A percentile compares a stretch with the other conserved stretches of the same genome.
Evolutionary conservation across 345 rosid species (phyloP).

Genomic region (Euphorbia peplus): DNA sequence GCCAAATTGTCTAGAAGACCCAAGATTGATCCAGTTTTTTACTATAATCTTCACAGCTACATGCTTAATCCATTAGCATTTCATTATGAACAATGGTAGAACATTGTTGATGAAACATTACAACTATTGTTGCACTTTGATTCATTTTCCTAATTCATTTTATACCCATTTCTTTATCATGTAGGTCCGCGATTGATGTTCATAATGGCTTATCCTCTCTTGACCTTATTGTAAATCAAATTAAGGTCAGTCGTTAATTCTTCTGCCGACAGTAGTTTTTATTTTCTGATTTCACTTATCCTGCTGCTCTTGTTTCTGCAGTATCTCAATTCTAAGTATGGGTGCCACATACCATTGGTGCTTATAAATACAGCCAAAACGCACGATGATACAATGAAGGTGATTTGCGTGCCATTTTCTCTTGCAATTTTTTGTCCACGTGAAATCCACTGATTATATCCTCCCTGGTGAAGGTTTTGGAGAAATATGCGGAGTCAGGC

Average conservation of each 20-base stretch:
- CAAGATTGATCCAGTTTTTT: too few species aligned
- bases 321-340: slow-evolving; percentile 52
- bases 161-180: background rate
- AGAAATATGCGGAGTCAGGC: slow-evolving; percentile 37
- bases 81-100: background rate
- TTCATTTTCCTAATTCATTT: slow-evolving; percentile 1
- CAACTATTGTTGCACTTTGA: background rate
- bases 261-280: background rate
- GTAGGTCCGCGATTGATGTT: slow-evolving; percentile 49
- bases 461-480: slow-evolving; percentile 40
- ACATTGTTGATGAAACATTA: background rate
- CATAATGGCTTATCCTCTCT: slow-evolving; percentile 40
- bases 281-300: slow-evolving; percentile 5
- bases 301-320: slow-evolving; percentile 24
- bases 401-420: slow-evolving; percentile 21
- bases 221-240: slow-evolving; percentile 42
- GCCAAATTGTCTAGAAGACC: too few species aligned
- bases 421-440: slow-evolving; percentile 11
- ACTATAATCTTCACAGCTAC: too few species aligned
- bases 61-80: background rate
- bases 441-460: slow-evolving; percentile 20
- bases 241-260: slow-evolving; percentile 35
- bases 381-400: slow-evolving; percentile 39
- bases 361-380: slow-evolving; percentile 38
- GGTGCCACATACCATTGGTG: slow-evolving; percentile 47